Evolutionary conservation across 2,329 filamentous ascomycete species (phyloP).

Genomic region (Alternaria brassicicola): DNA sequence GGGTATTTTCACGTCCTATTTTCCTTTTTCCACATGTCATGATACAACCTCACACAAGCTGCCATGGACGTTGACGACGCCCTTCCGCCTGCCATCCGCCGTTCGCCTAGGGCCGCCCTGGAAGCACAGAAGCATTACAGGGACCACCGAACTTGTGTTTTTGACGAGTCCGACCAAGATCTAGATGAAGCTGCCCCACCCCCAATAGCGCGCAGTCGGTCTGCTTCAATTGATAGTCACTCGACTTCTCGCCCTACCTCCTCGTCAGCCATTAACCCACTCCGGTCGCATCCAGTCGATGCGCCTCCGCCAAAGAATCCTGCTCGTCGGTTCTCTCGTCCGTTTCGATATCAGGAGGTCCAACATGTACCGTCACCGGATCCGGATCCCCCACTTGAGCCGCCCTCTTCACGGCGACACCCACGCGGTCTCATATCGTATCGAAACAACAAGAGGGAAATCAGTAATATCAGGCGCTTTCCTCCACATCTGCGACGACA

Average conservation of each 20-base stretch:
- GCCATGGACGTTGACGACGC: conserved; percentile 26
- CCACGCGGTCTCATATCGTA: conserved; percentile 26
- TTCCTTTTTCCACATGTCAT: conserved; percentile 6
- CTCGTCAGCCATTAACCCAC: conserved; percentile 25
- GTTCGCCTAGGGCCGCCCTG: conserved; percentile 26
- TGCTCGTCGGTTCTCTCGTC: conserved; percentile 26
- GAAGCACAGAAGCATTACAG: conserved; percentile 20
- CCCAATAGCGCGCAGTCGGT: conserved; percentile 22
- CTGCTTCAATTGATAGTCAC: conserved; percentile 12
- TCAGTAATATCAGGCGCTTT: conserved; percentile 25
- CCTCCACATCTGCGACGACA: conserved; percentile 29
- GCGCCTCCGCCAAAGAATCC: conserved; percentile 10
- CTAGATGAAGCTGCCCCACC: conserved; percentile 28
- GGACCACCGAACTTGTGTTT: conserved; percentile 14
- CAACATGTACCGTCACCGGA: conserved; percentile 9
- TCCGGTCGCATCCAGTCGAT: conserved; percentile 26
- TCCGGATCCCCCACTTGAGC: conserved; percentile 16
- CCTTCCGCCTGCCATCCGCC: conserved; percentile 25
- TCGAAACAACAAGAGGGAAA: conserved; percentile 23
- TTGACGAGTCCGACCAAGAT: conserved; percentile 18
- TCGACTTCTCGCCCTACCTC: conserved; percentile 9
- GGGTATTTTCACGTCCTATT: conserved; percentile 1
- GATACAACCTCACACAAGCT: conserved; percentile 10
- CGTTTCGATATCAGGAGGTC: conserved; percentile 21
- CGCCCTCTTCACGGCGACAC: conserved; percentile 16